Base-by-base conservation (phyloP, 1,284 basidiomycete genomes). In the Ustilago xerochloae region DNA sequence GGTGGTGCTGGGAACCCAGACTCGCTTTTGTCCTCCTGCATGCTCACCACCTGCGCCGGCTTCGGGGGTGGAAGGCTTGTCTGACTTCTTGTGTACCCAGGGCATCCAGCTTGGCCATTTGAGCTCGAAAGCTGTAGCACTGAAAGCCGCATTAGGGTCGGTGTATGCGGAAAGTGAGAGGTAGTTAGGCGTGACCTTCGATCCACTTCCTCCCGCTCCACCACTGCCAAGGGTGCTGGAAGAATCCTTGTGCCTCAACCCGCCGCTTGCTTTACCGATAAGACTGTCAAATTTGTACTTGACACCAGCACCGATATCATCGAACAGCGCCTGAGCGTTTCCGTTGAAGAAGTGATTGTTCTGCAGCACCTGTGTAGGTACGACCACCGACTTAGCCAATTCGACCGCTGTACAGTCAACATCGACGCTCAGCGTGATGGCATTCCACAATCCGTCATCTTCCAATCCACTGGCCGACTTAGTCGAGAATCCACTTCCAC, bases 61-160 rank as follows among this genome's bases (percentile, higher is more conserved):
- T 1, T 47, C 43, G 7, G 49, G 9, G 8, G 63, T 20, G 1
- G 39, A 36, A 7, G 63, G 38, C 2, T 63, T 16, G 0, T 63
- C 26, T 0, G 51, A 16, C 15, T 70, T 66, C 45, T 67, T 68
- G 38, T 56, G 43, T 4, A 58, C 60, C 64, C 71, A 81, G 0
- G 79, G 79, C 53, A 81, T 64, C 78, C 79, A 81, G 36, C 64
- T 70, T 9, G 79, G 79, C 79, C 79, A 81, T 16, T 68, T 66
- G 51, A 71, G 29, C 24, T 67, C 53, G 48, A 78, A 63, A 18
- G 48, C 41, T 8, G 46, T 39, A 1, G 73, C 48, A 28, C 28
- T 41, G 30, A 67, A 62, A 1, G 58, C 50, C 15, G 54, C 24
- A 24, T 56, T 62, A 2, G 72, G 70, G 22, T 74, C 63, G 22